These are phyloP conservation scores for Aurantiochytrium sp. DNA, from an alignment of 108 stramenopile genomes.

Conservation along the genomic window DNA sequence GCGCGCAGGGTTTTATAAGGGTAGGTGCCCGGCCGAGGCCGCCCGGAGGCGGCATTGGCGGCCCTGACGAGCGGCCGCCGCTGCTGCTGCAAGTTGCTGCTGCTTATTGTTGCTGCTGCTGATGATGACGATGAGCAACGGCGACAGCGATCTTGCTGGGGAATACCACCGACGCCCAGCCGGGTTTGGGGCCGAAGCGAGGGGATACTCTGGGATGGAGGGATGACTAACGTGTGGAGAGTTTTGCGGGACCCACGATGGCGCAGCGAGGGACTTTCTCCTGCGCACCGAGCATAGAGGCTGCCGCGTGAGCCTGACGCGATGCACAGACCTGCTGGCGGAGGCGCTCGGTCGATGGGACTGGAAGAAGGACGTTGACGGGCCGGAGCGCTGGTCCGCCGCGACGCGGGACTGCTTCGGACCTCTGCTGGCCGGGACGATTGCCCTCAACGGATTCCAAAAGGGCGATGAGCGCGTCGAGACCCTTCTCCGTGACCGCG, in stretches of 20 bases:
- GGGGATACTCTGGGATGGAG: too few species aligned
- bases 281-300: neutral
- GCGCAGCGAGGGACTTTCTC: neutral
- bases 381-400: neutral
- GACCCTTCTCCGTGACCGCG: neutral
- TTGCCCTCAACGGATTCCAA: neutral
- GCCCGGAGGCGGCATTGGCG: neutral
- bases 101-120: too few species aligned
- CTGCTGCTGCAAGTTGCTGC: too few species aligned
- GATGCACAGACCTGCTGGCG: neutral
- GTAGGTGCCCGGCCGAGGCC: neutral
- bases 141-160: too few species aligned
- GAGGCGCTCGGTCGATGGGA: slow-evolving; percentile 4
- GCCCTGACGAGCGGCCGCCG: too few species aligned
- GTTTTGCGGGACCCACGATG: neutral
- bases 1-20: neutral
- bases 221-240: too few species aligned
- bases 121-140: too few species aligned
- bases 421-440: neutral
- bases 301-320: neutral
- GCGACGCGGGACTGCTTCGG: neutral
- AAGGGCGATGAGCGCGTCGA: neutral
- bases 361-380: neutral
- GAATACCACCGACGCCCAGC: too few species aligned
- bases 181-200: too few species aligned